A percentile compares a stretch with the other conserved stretches of the same genome.
These are phyloP conservation scores for Septoria petroselini DNA, from an alignment of 2,329 filamentous ascomycete species.

Conservation along the genomic window DNA sequence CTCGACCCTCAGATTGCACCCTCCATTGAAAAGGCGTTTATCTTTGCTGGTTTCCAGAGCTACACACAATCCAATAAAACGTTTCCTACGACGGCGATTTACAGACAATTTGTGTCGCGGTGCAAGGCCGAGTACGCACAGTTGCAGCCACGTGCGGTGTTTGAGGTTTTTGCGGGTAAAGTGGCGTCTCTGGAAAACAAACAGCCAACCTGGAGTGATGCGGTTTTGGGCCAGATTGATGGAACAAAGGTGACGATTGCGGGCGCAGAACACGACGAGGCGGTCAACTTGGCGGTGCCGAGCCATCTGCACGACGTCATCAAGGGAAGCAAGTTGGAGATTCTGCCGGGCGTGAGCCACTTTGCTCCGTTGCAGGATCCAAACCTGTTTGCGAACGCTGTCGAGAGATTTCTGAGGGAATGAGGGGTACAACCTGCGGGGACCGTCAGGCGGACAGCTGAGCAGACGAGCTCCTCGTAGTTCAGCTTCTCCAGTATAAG, in stretches of 20 bases:
- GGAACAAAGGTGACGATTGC: conserved; percentile 32
- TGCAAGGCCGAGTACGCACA: conserved; percentile 40
- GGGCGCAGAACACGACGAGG: conserved; percentile 40
- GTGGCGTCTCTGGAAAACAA: conserved; percentile 41
- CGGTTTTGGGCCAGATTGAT: conserved; percentile 26
- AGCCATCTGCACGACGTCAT: conserved; percentile 40
- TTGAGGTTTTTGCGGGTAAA: conserved; percentile 41
- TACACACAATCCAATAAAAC: conserved; percentile 40
- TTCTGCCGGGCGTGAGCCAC: conserved; percentile 43
- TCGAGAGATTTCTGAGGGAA: conserved; percentile 16
- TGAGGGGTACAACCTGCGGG: too few relatives aligned
- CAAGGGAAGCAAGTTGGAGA: conserved; percentile 39
- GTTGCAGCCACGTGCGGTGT: conserved; percentile 40
- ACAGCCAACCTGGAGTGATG: conserved; percentile 37
- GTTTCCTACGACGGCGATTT: conserved; percentile 38
- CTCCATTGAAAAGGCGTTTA: conserved; percentile 42
- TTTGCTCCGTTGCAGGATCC: conserved; percentile 47
- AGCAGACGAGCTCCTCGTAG: too few relatives aligned
- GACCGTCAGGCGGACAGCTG: too few relatives aligned
- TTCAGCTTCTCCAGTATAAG: too few relatives aligned
- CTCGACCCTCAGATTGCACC: conserved; percentile 35
- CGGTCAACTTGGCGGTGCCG: conserved; percentile 42
- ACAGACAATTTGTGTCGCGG: conserved; percentile 38
- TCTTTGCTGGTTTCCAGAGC: conserved; percentile 40
- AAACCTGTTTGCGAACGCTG: conserved; percentile 20